Percentiles rank a stretch among this genome's conserved stretches.
Evolutionary conservation across 2,329 filamentous ascomycete genomes (phyloP).

Genomic region (Venturia nashicola): DNA sequence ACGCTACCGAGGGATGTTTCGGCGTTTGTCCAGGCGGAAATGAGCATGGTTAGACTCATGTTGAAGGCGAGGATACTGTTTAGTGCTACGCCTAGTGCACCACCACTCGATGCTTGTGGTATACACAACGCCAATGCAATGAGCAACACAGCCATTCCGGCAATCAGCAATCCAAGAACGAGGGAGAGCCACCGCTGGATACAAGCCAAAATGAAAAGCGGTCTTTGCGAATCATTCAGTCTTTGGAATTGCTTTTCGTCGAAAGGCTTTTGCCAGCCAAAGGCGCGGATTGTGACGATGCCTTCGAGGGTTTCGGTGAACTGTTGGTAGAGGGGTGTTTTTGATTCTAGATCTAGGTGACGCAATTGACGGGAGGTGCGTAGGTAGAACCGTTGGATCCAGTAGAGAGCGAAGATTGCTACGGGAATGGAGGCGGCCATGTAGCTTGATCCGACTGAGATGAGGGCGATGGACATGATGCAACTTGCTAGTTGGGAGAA

Average conservation of each 20-base stretch:
- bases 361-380: constrained; percentile 32
- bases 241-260: constrained; percentile 24
- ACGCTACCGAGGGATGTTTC: constrained; percentile 48
- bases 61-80: constrained; percentile 43
- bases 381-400: constrained; percentile 27
- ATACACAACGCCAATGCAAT: constrained; percentile 22
- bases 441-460: constrained; percentile 12
- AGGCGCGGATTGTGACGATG: constrained; percentile 38
- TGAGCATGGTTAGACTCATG: constrained; percentile 36
- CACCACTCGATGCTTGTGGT: constrained; percentile 21
- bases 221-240: constrained; percentile 30
- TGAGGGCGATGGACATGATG: constrained; percentile 3
- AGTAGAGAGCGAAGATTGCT: constrained; percentile 16
- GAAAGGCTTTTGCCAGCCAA: constrained; percentile 32
- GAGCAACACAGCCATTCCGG: constrained; percentile 26
- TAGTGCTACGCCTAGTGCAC: constrained; percentile 40
- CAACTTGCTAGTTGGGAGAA: constrained; percentile 5
- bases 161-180: constrained; percentile 28
- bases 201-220: constrained; percentile 34
- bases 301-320: constrained; percentile 39
- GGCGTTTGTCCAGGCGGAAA: constrained; percentile 42
- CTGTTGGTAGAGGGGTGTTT: constrained; percentile 31
- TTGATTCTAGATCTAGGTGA: constrained; percentile 31
- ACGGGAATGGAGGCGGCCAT: constrained; percentile 18
- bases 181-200: constrained; percentile 33